Evolutionary conservation across 257 asterid species (phyloP), one percentile per base, ranked within the genome.

Genomic region (Solanum sejunctum): DNA sequence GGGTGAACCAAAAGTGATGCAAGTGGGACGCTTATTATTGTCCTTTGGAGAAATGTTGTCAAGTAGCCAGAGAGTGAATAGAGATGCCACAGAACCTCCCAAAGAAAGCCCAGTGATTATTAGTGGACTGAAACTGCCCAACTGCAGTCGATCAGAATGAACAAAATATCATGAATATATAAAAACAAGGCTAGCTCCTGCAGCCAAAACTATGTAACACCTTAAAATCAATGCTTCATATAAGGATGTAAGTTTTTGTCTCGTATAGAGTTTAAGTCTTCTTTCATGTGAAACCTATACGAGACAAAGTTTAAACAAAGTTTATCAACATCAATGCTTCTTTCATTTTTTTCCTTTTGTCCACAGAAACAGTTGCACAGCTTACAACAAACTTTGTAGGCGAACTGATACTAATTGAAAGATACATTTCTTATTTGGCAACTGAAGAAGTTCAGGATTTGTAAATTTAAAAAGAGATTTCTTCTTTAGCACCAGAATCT

Each of bases 1-100:
- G 47, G 87, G 88, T 10, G 90, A 85, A 49, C 88, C 88, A 32
- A 88, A 88, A 32, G 90, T 85, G 90, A 88, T 85, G 82, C 90
- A 88, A 72, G 86, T 85, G 6, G 88, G 90, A 12, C 41, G 86
- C 66, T 61, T 85, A 26, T 58, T 63, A 45, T 57, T 80, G 69
- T 84, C 80, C 51, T 81, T 56, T 8, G 61, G 69, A 36, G 82
- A n/a, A 45, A 85, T 69, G 71, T 43, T 58, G 26, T 87, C 86
- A 60, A 88, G 90, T 58, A 88, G 75, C 88, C 90, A 88, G 61
- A 88, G 85, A 73, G 90, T 84, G 84, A 88, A 88, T 1, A 88
- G 88, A 57, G 87, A 88, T 83, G 90, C 90, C 58, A 88, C 63
- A 10, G 88, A 85, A 69, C 88, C 90, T 60, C 88, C 90, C n/a